Evolutionary conservation across 768 basidiomycete genomes (phyloP).

Genomic region (Rhizopogon rudus): DNA sequence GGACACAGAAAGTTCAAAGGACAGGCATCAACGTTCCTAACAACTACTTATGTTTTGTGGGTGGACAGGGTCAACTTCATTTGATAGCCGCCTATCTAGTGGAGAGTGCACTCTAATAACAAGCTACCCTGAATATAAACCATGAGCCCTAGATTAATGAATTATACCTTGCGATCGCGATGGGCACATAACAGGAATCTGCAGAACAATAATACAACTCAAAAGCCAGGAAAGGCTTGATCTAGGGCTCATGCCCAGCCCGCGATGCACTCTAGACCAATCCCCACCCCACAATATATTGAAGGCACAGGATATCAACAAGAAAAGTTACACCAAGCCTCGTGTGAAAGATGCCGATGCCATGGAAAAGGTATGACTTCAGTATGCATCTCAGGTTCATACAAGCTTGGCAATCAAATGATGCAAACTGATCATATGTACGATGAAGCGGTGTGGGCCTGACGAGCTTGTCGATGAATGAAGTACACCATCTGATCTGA

Average conservation of each 20-base stretch:
- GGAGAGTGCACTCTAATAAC: neutral
- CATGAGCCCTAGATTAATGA: neutral
- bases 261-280: no score
- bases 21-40: neutral
- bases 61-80: neutral
- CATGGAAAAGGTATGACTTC: conserved; percentile 12
- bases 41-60: neutral
- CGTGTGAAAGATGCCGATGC: conserved; percentile 17
- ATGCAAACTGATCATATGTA: neutral
- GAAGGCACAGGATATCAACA: conserved; percentile 10
- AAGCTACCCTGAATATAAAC: neutral
- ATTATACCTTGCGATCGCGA: neutral
- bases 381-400: neutral
- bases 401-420: neutral
- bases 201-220: neutral
- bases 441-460: neutral
- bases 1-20: neutral
- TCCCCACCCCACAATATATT: neutral
- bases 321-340: neutral
- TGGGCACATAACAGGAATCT: conserved; percentile 12
- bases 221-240: neutral
- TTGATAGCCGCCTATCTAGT: neutral
- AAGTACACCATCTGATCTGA: neutral
- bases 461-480: neutral
- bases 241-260: neutral